phyloP scores from a whole-genome alignment of 2,329 filamentous ascomycete genomes.

The Hypomyces rosellus region DNA sequence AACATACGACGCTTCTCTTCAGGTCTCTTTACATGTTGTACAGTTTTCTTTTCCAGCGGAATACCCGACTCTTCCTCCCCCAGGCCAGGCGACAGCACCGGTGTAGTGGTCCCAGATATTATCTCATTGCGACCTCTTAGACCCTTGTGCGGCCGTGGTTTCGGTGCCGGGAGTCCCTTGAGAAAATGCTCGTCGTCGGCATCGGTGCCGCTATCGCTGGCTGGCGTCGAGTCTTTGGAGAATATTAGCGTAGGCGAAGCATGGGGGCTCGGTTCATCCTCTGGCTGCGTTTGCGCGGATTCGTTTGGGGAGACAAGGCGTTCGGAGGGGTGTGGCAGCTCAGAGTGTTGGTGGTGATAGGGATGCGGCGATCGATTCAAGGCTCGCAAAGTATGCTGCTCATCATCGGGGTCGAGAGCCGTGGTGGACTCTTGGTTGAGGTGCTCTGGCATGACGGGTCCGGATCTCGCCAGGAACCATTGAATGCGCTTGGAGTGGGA shows the following conservation, averaged over 20 bases:
- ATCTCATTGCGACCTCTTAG: constrained; percentile 55
- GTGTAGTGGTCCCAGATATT: constrained; percentile 50
- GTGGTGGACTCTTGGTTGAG: constrained; percentile 30
- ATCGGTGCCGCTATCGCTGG: constrained; percentile 88
- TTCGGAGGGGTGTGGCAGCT: constrained; percentile 36
- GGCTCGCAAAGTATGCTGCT: constrained; percentile 35
- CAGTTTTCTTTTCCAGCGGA: constrained; percentile 15
- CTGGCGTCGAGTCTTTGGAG: constrained; percentile 50
- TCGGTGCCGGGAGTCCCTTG: constrained; percentile 77
- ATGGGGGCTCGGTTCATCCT: constrained; percentile 19
- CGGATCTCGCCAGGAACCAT: constrained; percentile 18
- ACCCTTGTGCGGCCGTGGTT: constrained; percentile 68
- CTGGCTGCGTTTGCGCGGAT: constrained; percentile 11
- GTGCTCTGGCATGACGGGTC: constrained; percentile 41
- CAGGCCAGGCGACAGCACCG: constrained; percentile 43
- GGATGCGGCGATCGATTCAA: constrained; percentile 61
- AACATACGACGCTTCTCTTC: constrained; percentile 17
- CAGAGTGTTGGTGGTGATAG: constrained; percentile 54
- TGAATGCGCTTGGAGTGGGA: constrained; percentile 17
- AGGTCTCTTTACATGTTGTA: constrained; percentile 9
- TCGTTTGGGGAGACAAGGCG: constrained; percentile 22
- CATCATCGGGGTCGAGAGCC: constrained; percentile 29
- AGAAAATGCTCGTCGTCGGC: constrained; percentile 90
- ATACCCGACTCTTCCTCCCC: constrained; percentile 35
- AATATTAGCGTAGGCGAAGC: constrained; percentile 22